These are phyloP conservation scores for Thielaviopsis euricoi DNA, from an alignment of 2,329 filamentous ascomycete species.

Conservation along the genomic window DNA sequence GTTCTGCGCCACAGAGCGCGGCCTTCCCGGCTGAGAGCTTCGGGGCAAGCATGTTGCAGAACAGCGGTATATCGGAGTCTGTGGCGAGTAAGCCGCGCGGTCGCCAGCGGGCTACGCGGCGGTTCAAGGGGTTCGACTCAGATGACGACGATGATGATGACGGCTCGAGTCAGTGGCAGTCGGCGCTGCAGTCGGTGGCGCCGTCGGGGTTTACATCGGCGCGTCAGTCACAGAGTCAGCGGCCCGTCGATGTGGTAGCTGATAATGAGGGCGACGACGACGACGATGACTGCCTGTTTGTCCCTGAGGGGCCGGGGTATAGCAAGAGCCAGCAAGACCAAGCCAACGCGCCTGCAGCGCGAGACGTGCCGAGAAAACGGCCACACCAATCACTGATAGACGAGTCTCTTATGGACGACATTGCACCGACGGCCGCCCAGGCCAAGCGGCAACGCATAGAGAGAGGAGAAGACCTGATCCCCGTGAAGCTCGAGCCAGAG, in stretches of 20 bases:
- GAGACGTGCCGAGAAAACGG: constrained; percentile 28
- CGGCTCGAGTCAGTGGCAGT: constrained; percentile 10
- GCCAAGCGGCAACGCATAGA: constrained; percentile 64
- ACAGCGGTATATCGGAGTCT: not conserved
- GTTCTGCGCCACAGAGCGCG: not conserved
- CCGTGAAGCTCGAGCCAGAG: constrained; percentile 17
- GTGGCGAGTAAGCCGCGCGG: constrained; percentile 17
- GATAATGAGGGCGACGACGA: constrained; percentile 11
- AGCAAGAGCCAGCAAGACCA: constrained; percentile 13
- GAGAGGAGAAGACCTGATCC: constrained; percentile 31
- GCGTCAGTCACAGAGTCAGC: constrained; percentile 2
- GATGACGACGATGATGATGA: constrained; percentile 25
- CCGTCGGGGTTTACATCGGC: not conserved
- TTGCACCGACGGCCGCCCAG: constrained; percentile 60
- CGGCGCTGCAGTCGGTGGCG: not conserved
- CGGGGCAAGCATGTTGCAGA: not conserved
- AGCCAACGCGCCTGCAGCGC: not conserved
- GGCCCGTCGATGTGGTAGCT: constrained; percentile 1
- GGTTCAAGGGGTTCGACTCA: constrained; percentile 58
- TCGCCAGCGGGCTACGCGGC: constrained; percentile 29
- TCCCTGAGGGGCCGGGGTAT: constrained; percentile 29
- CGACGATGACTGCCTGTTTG: constrained; percentile 35
- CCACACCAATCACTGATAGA: constrained; percentile 30
- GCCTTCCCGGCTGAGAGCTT: not conserved
- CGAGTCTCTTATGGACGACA: constrained; percentile 40